Evolutionary conservation across 2,329 filamentous ascomycete genomes (phyloP), one percentile per base, ranked within the genome.

Genomic region (Penicillium sp.): DNA sequence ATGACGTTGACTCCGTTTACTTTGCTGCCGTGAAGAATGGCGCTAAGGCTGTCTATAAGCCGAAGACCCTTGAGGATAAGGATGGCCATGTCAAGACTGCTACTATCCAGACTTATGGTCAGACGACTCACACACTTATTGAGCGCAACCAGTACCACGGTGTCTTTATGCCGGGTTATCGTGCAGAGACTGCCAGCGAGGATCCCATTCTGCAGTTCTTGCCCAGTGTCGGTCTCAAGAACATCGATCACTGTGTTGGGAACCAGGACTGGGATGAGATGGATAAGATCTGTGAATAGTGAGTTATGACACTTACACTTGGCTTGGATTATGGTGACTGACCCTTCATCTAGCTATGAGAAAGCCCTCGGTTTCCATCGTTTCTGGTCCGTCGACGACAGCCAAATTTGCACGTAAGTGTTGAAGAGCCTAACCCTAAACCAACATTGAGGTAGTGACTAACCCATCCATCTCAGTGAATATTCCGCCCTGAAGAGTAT

Each of bases 261-360:
- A 96, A 97, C 77, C 91, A 96, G 76, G 87, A 89, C 72, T 96
- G 92, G 92, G 79, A 90, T 71, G 85, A 91, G 70, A 95, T 97
- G 80, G 79, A 84, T 49, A 73, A 75, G 40, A 74, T 78, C 18
- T 85, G 82, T 65, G 77, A 78, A 50, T 84, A 82, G 75, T 77
- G 67, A 56, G 73, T 65, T 33, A n/a, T 6, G 3, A n/a, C 22
- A 25, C 27, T 19, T 7, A 12, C 16, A n/a, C 1, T 7, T 3
- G 18, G 3, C 16, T 18, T 25, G 7, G 2, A 2, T 1, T 1
- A 56, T 31, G 57, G 37, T 38, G 29, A 57, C 50, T n/a, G 3
- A 48, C n/a, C 27, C 4, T 13, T 2, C 14, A 13, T 34, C 2
- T 33, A 80, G 88, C 71, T 97, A 96, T 76, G 91, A 96, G 75